Evolutionary conservation across 2,329 filamentous ascomycete species (phyloP).

Genomic region (Juglanconis juglandina): DNA sequence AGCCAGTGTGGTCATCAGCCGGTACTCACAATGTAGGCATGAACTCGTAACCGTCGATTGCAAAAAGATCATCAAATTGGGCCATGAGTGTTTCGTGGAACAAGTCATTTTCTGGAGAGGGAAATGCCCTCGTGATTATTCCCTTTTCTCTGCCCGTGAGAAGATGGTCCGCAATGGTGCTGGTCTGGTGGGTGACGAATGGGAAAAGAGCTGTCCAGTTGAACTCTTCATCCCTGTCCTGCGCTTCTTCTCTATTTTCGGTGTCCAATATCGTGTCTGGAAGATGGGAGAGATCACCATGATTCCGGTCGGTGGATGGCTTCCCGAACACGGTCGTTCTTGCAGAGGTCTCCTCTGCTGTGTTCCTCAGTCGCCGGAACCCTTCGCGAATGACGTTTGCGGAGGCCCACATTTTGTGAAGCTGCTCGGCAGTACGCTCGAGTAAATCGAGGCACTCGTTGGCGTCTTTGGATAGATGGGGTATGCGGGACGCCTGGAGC

Average conservation of each 20-base stretch:
- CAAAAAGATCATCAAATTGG: neutral
- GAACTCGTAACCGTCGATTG: neutral
- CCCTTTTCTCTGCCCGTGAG: constrained; percentile 23
- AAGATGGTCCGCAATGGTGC: constrained; percentile 25
- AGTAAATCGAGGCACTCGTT: constrained; percentile 33
- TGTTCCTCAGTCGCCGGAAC: constrained; percentile 26
- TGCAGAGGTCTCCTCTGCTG: neutral
- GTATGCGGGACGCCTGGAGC: constrained; percentile 35
- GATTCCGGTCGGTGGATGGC: neutral
- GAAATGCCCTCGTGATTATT: constrained; percentile 11
- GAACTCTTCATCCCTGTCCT: constrained; percentile 22
- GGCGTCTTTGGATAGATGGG: constrained; percentile 27
- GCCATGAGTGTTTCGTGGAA: neutral
- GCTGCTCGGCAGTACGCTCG: constrained; percentile 29
- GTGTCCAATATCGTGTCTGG: neutral
- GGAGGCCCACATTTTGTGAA: constrained; percentile 34
- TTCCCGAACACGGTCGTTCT: neutral
- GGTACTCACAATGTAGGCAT: neutral
- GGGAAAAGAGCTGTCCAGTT: constrained; percentile 34
- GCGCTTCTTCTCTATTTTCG: neutral
- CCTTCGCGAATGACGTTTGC: constrained; percentile 32
- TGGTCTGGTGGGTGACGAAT: constrained; percentile 31
- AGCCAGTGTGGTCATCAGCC: too few relatives aligned
- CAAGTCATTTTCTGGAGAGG: neutral
- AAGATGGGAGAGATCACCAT: neutral